Base-by-base conservation (phyloP, 164 flowering plant species). In the Vitis vinifera region DNA sequence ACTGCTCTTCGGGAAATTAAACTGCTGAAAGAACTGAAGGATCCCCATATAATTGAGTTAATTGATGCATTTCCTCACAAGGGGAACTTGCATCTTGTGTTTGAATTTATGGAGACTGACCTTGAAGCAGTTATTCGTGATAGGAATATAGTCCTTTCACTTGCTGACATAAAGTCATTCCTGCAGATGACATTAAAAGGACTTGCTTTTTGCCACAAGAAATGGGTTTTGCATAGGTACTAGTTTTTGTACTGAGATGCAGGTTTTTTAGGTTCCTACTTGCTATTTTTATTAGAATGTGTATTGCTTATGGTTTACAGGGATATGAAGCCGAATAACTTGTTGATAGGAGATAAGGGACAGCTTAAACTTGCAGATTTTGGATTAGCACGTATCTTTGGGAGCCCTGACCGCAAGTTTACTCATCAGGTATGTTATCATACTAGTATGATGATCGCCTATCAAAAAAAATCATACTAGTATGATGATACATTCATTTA, bases 321-420 rank as follows among this genome's bases (percentile, higher is more conserved):
- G 87, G 99, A 96, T 84, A 96, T 93, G 99, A 96, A 96, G 79
- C 99, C 99, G 31, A 96, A 96, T 68, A 96, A 96, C 71, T 79
- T 96, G 81, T 78, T 96, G 64, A 88, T 96, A 76, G 97, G 92
- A 79, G 70, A 87, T 63, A 83, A 87, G 71, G 98, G 99, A 51
- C 97, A 91, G 70, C 89, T 93, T 23, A 96, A 91, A 79, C 85
- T 96, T 52, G 99, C 91, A 19, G 99, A 96, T 81, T 96, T 96
- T 83, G 99, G 99, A 51, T 84, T 96, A 68, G 97, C 99, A 11
- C 90, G 98, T 4, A 77, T 96, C 64, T 96, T 90, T 87, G 99
- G 99, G 59, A 96, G 99, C 77, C 99, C 99, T 14, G 97, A 85
- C 72, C 86, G 97, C 17, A 89, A 77, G 71, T 91, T 91, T 70